Percentiles rank a stretch among this genome's conserved stretches.
These are phyloP conservation scores for Malus hybrid DNA, from an alignment of 331 rosid species.

Conservation along the genomic window DNA sequence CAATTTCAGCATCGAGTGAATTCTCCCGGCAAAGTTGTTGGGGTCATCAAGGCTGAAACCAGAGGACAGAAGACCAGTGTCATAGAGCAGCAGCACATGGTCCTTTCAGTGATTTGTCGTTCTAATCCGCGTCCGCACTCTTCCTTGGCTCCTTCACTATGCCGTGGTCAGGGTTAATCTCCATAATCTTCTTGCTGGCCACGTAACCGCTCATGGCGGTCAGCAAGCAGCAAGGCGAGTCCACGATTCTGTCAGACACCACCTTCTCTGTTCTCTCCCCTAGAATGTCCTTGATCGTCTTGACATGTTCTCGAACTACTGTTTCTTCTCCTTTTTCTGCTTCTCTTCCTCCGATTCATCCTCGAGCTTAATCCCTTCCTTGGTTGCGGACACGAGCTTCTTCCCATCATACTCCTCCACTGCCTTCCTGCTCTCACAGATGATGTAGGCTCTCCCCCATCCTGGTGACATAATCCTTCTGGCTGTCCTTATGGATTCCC, in stretches of 20 bases:
- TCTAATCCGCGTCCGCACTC: constrained; percentile 20
- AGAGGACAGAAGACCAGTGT: constrained; percentile 18
- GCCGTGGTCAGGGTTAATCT: constrained; percentile 21
- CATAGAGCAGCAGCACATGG: constrained; percentile 25
- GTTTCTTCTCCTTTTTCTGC: constrained; percentile 17
- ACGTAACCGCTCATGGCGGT: constrained; percentile 22
- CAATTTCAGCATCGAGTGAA: constrained; percentile 35
- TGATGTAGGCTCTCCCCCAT: constrained; percentile 27
- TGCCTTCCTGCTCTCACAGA: constrained; percentile 26
- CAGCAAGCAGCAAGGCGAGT: constrained; percentile 24
- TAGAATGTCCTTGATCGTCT: constrained; percentile 23
- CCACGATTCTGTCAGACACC: constrained; percentile 22
- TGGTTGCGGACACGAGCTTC: constrained; percentile 23
- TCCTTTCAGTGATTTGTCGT: constrained; percentile 27
- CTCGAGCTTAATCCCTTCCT: constrained; percentile 26
- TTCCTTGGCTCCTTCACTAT: constrained; percentile 23
- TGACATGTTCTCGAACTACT: constrained; percentile 26
- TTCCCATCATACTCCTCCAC: constrained; percentile 30
- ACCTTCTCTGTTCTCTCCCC: constrained; percentile 30
- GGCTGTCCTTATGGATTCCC: constrained; percentile 28
- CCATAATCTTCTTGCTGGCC: constrained; percentile 36
- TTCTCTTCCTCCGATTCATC: constrained; percentile 23
- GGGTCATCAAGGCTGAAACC: constrained; percentile 38
- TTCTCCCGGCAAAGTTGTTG: constrained; percentile 20
- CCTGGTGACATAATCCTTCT: constrained; percentile 27